phyloP scores from a whole-genome alignment of 495 filamentous ascomycete genomes.

The Penicillium fimorum region DNA sequence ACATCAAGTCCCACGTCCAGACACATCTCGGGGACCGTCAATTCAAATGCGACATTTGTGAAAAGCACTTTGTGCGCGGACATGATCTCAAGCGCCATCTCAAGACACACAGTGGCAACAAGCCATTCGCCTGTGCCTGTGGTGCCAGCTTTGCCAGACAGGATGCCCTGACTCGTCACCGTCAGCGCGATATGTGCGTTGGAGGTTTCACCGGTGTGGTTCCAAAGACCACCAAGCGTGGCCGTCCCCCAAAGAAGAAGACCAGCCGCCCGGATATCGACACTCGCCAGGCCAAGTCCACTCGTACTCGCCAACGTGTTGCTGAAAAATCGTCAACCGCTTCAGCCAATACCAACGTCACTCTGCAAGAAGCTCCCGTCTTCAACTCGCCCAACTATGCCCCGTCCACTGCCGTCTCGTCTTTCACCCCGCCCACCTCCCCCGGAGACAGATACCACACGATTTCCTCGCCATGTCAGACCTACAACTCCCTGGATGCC shows the following conservation, averaged over 20 bases:
- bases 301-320: slow-evolving; percentile 47
- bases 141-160: slow-evolving; percentile 89
- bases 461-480: slow-evolving; percentile 46
- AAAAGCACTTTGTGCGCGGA: slow-evolving; percentile 92
- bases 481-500: slow-evolving; percentile 44
- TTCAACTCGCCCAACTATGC: slow-evolving; percentile 45
- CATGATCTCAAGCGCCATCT: slow-evolving; percentile 96
- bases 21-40: slow-evolving; percentile 95
- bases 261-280: slow-evolving; percentile 62
- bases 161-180: slow-evolving; percentile 90
- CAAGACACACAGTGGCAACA: slow-evolving; percentile 92
- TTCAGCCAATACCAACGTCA: slow-evolving; percentile 15
- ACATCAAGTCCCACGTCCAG: slow-evolving; percentile 96
- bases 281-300: slow-evolving; percentile 62
- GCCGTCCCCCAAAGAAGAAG: slow-evolving; percentile 62
- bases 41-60: slow-evolving; percentile 82
- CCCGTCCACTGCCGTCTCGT: slow-evolving; percentile 41
- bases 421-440: slow-evolving; percentile 50
- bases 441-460: slow-evolving; percentile 43
- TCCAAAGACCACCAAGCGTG: slow-evolving; percentile 66
- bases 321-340: slow-evolving; percentile 42
- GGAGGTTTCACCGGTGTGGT: slow-evolving; percentile 85
- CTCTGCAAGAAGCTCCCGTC: slow-evolving; percentile 31
- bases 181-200: slow-evolving; percentile 91
- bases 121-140: slow-evolving; percentile 88